phyloP scores from a whole-genome alignment of 345 rosid genomes.

The Eucalyptus regnans region DNA sequence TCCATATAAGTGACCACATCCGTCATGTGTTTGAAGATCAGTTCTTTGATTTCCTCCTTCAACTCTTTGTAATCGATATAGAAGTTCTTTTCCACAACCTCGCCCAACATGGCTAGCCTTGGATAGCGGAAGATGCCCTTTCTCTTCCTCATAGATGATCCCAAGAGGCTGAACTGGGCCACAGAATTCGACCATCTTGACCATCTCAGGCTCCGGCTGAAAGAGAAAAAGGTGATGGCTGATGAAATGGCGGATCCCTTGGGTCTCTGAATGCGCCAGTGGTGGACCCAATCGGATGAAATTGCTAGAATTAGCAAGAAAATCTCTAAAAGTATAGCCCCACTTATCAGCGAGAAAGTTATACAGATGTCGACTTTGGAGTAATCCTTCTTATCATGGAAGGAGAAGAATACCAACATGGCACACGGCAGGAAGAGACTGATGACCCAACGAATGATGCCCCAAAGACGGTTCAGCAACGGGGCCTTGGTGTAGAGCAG shows the following conservation, averaged over 20 bases:
- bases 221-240: background rate
- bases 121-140: too few species aligned
- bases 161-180: too few species aligned
- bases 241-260: accelerated
- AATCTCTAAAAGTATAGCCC: background rate
- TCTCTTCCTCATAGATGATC: too few species aligned
- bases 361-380: accelerated
- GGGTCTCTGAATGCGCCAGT: background rate
- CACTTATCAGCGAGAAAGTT: background rate
- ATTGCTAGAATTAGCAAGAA: background rate
- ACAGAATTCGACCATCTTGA: too few species aligned
- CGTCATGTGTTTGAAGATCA: too few species aligned
- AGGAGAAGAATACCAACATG: background rate
- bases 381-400: background rate
- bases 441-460: background rate
- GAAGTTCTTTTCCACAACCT: too few species aligned
- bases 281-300: background rate
- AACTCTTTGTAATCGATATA: too few species aligned
- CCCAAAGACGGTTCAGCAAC: background rate
- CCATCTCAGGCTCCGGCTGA: too few species aligned
- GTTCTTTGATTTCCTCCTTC: too few species aligned
- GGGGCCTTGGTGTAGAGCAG: conserved; percentile 7
- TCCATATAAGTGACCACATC: too few species aligned
- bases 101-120: too few species aligned
- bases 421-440: background rate